Conservation (phyloP, 2,329 filamentous ascomycete species). For the Pseudopyrenochaeta lycopersici region DNA sequence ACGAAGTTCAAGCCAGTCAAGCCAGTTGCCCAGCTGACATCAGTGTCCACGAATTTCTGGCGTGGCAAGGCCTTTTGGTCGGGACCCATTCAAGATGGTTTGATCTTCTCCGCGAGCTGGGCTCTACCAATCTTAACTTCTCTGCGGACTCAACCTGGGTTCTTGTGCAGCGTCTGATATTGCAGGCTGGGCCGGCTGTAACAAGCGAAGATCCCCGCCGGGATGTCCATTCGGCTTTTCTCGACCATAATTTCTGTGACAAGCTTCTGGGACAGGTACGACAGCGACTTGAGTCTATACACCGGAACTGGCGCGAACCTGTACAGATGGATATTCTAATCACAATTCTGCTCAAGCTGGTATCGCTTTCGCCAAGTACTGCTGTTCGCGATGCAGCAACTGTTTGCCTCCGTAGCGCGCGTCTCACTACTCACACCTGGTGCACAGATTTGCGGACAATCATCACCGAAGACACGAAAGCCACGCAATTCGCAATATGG, state of each 20-base stretch:
- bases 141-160: constrained; percentile 61
- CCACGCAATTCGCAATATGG: constrained; percentile 60
- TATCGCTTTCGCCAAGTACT: constrained; percentile 34
- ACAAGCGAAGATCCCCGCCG: constrained; percentile 46
- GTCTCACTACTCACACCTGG: constrained; percentile 61
- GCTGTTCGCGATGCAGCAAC: constrained; percentile 10
- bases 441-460: constrained; percentile 56
- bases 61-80: constrained; percentile 59
- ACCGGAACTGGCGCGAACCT: constrained; percentile 66
- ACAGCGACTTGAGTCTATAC: constrained; percentile 57
- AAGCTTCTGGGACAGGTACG: constrained; percentile 60
- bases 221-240: constrained; percentile 59
- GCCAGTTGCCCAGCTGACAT: constrained; percentile 57
- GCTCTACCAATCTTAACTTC: constrained; percentile 67
- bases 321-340: constrained; percentile 67
- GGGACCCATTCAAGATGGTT: constrained; percentile 60
- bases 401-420: constrained; percentile 52
- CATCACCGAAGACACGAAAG: constrained; percentile 50
- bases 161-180: constrained; percentile 61
- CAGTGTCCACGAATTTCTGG: constrained; percentile 62
- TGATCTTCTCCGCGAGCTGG: constrained; percentile 60
- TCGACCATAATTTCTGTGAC: constrained; percentile 60
- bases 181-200: constrained; percentile 64
- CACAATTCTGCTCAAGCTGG: constrained; percentile 57
- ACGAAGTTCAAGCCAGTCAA: constrained; percentile 62